These are phyloP conservation scores for Penicillium sp. DNA, from an alignment of 2,329 filamentous ascomycete species.

Conservation along the genomic window DNA sequence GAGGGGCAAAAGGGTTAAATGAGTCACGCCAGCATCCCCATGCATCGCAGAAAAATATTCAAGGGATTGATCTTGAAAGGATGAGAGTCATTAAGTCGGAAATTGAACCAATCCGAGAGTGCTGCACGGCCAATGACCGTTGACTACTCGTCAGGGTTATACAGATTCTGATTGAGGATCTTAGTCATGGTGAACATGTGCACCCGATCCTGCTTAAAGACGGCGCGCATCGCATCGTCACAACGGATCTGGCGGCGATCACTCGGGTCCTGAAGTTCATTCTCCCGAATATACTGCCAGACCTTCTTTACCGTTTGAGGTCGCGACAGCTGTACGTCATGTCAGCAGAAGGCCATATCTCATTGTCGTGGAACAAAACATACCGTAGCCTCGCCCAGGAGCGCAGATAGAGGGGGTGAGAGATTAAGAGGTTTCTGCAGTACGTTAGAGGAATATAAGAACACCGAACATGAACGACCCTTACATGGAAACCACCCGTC, in stretches of 20 bases:
- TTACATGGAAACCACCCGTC: constrained; percentile 86
- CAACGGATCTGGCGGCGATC: constrained; percentile 93
- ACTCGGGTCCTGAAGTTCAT: constrained; percentile 82
- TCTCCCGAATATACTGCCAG: constrained; percentile 90
- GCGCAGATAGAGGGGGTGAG: constrained; percentile 45
- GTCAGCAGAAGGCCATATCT: constrained; percentile 21
- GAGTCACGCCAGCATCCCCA: constrained; percentile 32
- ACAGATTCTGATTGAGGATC: constrained; percentile 84
- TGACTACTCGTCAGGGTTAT: constrained; percentile 71
- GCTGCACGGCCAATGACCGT: neutral
- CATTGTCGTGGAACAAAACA: constrained; percentile 15
- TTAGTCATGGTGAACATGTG: constrained; percentile 99
- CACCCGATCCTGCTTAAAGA: constrained; percentile 87
- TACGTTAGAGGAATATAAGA: neutral
- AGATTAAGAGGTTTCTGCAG: constrained; percentile 48
- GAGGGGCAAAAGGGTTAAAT: constrained; percentile 1
- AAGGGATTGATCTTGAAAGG: constrained; percentile 8
- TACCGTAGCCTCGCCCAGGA: constrained; percentile 48
- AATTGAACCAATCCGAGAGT: neutral
- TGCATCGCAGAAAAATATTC: constrained; percentile 26
- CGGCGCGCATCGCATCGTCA: constrained; percentile 84
- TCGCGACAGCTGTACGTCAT: constrained; percentile 68
- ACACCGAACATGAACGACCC: constrained; percentile 19
- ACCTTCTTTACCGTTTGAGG: constrained; percentile 95
- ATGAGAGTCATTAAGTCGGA: constrained; percentile 28